These are phyloP conservation scores for Eucalyptus regnans DNA, from an alignment of 345 rosid genomes.

Conservation along the genomic window DNA sequence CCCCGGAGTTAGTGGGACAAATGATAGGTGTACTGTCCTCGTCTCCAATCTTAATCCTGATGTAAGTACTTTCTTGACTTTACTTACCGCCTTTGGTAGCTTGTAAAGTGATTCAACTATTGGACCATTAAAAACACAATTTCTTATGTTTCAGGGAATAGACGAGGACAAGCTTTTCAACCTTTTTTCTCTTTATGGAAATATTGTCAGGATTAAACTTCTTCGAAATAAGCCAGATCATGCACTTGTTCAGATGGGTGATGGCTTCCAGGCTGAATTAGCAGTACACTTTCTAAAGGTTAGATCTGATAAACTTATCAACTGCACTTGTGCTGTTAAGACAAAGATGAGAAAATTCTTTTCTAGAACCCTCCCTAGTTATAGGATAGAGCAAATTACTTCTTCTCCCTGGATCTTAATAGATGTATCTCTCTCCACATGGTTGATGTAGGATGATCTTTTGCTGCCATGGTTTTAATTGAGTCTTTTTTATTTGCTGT, in stretches of 20 bases:
- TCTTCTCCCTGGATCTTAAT: not conserved
- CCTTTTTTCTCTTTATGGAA: slow-evolving; percentile 91
- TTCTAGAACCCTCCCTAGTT: not conserved
- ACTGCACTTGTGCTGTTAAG: not conserved
- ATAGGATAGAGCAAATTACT: not conserved
- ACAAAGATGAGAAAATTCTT: not conserved
- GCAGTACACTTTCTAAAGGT: slow-evolving; percentile 98
- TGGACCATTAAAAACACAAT: not conserved
- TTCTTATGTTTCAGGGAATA: slow-evolving; percentile 40
- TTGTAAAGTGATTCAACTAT: not conserved
- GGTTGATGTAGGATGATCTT: not conserved
- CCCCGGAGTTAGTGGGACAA: slow-evolving; percentile 89
- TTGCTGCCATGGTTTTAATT: not conserved
- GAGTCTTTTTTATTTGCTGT: not conserved
- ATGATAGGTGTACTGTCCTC: slow-evolving; percentile 87
- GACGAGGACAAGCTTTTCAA: slow-evolving; percentile 96
- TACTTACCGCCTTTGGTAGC: not conserved
- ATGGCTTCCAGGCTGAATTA: slow-evolving; percentile 95
- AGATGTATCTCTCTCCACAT: not conserved
- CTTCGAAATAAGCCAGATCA: slow-evolving; percentile 97
- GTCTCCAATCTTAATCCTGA: slow-evolving; percentile 86
- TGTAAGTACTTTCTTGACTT: slow-evolving; percentile 31
- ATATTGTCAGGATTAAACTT: slow-evolving; percentile 86
- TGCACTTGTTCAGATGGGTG: slow-evolving; percentile 98
- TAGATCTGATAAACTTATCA: not conserved